phyloP scores from a whole-genome alignment of 2,329 filamentous ascomycete species.

The Talaromyces sp. region DNA sequence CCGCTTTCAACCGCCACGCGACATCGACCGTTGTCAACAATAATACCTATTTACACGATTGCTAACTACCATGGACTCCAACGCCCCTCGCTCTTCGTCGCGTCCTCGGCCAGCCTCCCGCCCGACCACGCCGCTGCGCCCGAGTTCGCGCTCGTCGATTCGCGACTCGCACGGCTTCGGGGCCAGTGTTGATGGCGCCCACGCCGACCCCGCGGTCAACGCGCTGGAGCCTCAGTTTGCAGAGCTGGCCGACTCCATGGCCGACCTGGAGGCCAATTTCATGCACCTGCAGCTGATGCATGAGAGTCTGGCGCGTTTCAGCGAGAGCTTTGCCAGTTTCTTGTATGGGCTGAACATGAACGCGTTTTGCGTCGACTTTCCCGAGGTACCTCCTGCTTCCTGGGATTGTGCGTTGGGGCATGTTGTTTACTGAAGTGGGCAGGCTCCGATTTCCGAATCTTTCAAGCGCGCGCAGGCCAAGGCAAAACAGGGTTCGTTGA shows the following conservation, averaged over 20 bases:
- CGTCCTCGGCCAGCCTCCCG: conserved; percentile 62
- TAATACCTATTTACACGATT: background rate
- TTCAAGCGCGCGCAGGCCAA: conserved; percentile 64
- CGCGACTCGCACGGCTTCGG: conserved; percentile 65
- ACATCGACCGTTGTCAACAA: background rate
- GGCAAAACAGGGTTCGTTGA: conserved; percentile 40
- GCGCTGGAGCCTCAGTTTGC: conserved; percentile 84
- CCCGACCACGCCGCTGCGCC: conserved; percentile 86
- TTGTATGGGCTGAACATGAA: conserved; percentile 98
- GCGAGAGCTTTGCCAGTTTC: conserved; percentile 92
- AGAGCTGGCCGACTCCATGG: conserved; percentile 88
- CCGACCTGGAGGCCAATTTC: conserved; percentile 93
- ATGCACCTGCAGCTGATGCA: conserved; percentile 97
- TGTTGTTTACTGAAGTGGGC: background rate
- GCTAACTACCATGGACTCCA: conserved; percentile 22
- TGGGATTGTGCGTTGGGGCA: background rate
- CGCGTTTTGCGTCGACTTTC: conserved; percentile 96
- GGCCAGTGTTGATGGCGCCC: conserved; percentile 26
- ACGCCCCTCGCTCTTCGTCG: conserved; percentile 49
- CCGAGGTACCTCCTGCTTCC: conserved; percentile 60
- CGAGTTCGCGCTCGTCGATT: conserved; percentile 82
- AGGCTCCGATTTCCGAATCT: conserved; percentile 80
- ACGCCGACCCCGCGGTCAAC: conserved; percentile 63
- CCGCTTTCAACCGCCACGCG: background rate
- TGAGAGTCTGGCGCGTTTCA: conserved; percentile 86